phyloP scores from a whole-genome alignment of 352 stramenopile genomes.

The Phytopythium chamaehyphon region DNA sequence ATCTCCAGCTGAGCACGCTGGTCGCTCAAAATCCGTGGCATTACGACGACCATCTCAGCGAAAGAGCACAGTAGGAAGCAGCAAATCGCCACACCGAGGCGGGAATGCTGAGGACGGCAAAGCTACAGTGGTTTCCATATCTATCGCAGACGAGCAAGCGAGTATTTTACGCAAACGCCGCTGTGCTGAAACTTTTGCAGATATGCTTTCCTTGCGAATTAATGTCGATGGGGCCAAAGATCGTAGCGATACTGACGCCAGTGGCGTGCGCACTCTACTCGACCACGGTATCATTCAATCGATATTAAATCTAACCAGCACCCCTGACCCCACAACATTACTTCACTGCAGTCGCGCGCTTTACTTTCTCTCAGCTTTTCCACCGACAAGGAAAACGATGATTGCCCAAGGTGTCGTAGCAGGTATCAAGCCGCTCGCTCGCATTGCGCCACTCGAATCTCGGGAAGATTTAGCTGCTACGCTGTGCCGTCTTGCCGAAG shows the following conservation, averaged over 20 bases:
- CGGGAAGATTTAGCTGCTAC: slow-evolving; percentile 64
- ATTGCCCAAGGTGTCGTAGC: slow-evolving; percentile 43
- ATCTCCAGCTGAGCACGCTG: neutral
- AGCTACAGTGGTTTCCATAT: neutral
- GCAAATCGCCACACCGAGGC: neutral
- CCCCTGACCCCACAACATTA: slow-evolving; percentile 45
- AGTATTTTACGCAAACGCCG: slow-evolving; percentile 54
- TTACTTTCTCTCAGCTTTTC: slow-evolving; percentile 50
- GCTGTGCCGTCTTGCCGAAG: slow-evolving; percentile 64
- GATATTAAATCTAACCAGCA: slow-evolving; percentile 37
- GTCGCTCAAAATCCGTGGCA: neutral
- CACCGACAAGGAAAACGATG: slow-evolving; percentile 46
- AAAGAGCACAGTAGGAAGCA: neutral
- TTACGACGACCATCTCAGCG: neutral
- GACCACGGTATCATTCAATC: slow-evolving; percentile 68
- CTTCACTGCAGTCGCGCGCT: slow-evolving; percentile 64
- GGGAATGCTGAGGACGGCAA: neutral
- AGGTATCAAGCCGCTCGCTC: slow-evolving; percentile 39
- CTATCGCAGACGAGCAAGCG: slow-evolving; percentile 14
- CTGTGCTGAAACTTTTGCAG: slow-evolving; percentile 73
- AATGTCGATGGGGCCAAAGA: neutral
- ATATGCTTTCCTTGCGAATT: slow-evolving; percentile 59
- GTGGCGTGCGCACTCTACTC: slow-evolving; percentile 35
- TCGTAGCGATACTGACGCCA: neutral
- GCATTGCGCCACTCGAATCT: slow-evolving; percentile 19